phyloP scores from a whole-genome alignment of 306 rosid genomes.

The Citrullus amarus region DNA sequence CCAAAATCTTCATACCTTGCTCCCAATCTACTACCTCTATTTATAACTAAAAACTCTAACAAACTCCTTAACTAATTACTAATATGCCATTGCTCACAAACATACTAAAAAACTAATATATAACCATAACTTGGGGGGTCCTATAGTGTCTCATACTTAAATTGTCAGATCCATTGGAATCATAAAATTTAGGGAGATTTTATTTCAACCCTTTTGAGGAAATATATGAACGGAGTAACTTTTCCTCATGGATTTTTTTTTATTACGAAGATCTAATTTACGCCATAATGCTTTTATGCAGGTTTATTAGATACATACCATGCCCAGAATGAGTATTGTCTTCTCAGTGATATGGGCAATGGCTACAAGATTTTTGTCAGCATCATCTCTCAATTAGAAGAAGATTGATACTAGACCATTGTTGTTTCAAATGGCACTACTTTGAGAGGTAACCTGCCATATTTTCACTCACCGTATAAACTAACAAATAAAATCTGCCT shows the following conservation, averaged over 20 bases:
- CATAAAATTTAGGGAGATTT: neutral
- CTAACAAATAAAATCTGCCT: neutral
- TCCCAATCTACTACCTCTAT: no score
- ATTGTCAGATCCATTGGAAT: no score
- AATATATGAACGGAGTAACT: neutral
- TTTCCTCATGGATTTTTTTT: neutral
- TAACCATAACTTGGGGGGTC: no score
- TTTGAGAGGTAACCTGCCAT: neutral
- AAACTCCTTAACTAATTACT: no score
- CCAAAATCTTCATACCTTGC: no score
- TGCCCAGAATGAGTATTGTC: slow-evolving; percentile 90
- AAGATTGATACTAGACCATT: slow-evolving; percentile 9
- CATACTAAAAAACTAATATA: no score
- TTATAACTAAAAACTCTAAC: no score
- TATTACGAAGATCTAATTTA: slow-evolving; percentile 9
- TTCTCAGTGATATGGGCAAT: slow-evolving; percentile 63
- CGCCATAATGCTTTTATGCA: slow-evolving; percentile 22
- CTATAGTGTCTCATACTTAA: no score
- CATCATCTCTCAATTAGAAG: slow-evolving; percentile 62
- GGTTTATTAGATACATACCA: slow-evolving; percentile 86
- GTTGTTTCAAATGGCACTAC: neutral
- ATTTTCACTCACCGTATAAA: neutral
- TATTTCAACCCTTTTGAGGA: neutral
- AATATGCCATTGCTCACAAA: no score
- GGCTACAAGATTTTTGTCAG: slow-evolving; percentile 66